Conservation (phyloP, 2,329 filamentous ascomycete species). For the Lanzia echinophila region DNA sequence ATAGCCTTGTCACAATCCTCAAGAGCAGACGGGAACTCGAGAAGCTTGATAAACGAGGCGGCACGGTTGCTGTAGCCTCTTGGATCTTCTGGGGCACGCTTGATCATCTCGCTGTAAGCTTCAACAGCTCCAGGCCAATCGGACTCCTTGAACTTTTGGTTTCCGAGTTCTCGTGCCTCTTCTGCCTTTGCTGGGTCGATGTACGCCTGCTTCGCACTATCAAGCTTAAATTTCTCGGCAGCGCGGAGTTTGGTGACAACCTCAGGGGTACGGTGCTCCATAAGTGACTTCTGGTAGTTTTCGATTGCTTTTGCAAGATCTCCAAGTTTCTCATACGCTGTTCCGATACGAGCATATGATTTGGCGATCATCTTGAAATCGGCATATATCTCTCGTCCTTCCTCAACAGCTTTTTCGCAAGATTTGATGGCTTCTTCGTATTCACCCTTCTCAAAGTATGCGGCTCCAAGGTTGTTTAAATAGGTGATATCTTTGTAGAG, state of each 20-base stretch:
- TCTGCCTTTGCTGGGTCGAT: conserved; percentile 88
- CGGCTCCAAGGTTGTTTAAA: conserved; percentile 90
- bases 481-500: conserved; percentile 94
- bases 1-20: conserved; percentile 89
- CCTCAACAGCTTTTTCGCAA: conserved; percentile 81
- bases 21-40: conserved; percentile 89
- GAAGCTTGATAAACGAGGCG: conserved; percentile 91
- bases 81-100: conserved; percentile 86
- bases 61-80: conserved; percentile 96
- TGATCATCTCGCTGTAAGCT: conserved; percentile 93
- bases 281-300: conserved; percentile 89
- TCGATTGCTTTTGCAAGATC: conserved; percentile 74
- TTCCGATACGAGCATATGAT: conserved; percentile 92
- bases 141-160: conserved; percentile 92
- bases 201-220: conserved; percentile 70
- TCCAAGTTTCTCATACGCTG: conserved; percentile 85
- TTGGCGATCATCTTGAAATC: conserved; percentile 99
- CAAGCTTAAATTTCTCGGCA: conserved; percentile 80
- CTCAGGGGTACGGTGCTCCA: conserved; percentile 93
- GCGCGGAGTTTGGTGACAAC: conserved; percentile 86
- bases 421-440: conserved; percentile 79
- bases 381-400: conserved; percentile 81
- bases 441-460: conserved; percentile 93
- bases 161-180: conserved; percentile 88
- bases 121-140: conserved; percentile 95